Evolutionary conservation across 352 stramenopile genomes (phyloP).

Genomic region (Globisporangium echinulatum): DNA sequence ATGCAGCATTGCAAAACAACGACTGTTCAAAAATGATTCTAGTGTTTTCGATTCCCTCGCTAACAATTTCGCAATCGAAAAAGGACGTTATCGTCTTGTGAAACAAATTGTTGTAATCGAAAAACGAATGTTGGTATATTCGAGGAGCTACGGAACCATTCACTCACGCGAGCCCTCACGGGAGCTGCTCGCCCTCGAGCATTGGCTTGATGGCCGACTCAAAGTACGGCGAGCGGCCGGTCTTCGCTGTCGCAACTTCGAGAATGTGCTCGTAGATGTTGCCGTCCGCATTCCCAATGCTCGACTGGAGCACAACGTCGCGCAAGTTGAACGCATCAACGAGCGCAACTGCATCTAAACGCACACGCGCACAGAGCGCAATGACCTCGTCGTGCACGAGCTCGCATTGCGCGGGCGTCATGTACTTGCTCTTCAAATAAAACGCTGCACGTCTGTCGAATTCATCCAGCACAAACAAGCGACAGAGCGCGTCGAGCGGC

Average conservation of each 20-base stretch:
- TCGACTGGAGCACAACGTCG: conserved; percentile 67
- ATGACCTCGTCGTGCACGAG: conserved; percentile 40
- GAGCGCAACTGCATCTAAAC: conserved; percentile 36
- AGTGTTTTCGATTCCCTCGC: too few relatives aligned
- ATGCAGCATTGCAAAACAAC: too few relatives aligned
- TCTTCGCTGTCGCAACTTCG: conserved; percentile 29
- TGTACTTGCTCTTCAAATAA: conserved; percentile 54
- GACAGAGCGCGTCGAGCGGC: conserved; percentile 52
- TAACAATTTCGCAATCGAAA: too few relatives aligned
- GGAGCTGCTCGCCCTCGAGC: conserved; percentile 39
- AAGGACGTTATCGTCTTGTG: too few relatives aligned
- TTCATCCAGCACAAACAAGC: conserved; percentile 73
- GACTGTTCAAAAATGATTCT: too few relatives aligned
- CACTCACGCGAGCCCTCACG: conserved; percentile 4
- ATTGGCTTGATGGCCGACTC: conserved; percentile 53
- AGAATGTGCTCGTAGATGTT: conserved; percentile 71
- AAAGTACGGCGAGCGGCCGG: conserved; percentile 47
- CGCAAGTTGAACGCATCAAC: conserved; percentile 73
- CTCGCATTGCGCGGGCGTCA: conserved; percentile 41
- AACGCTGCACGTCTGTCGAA: conserved; percentile 50
- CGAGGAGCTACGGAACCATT: too few relatives aligned
- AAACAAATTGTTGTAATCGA: too few relatives aligned
- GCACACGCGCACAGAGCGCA: background rate
- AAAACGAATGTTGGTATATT: too few relatives aligned
- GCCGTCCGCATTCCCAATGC: conserved; percentile 50